These are phyloP conservation scores for Penstemon eatonii DNA, from an alignment of 257 asterid species.

Conservation along the genomic window DNA sequence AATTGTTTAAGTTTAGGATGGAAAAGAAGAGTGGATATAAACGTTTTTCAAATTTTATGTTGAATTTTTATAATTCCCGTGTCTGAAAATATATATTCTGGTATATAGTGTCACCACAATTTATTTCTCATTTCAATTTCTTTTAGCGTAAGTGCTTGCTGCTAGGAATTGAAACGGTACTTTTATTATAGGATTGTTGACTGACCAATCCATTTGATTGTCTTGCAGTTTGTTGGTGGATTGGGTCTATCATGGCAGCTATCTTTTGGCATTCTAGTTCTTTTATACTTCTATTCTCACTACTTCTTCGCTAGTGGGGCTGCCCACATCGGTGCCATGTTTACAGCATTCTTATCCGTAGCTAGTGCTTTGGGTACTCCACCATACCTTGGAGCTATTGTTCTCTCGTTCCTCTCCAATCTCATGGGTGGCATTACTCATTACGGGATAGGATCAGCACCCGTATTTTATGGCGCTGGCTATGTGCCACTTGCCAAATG, in stretches of 20 bases:
- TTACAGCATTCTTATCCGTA: conserved; percentile 88
- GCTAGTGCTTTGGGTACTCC: conserved; percentile 95
- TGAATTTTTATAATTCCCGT: too few species aligned
- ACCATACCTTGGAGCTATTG: conserved; percentile 75
- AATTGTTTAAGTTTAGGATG: too few species aligned
- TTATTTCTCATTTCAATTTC: too few species aligned
- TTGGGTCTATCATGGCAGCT: conserved; percentile 96
- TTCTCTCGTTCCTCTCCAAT: conserved; percentile 80
- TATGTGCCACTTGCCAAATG: conserved; percentile 78
- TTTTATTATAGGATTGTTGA: too few species aligned
- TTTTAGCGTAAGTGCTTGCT: too few species aligned
- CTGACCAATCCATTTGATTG: conserved; percentile 16
- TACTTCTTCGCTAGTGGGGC: conserved; percentile 99
- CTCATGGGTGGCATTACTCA: conserved; percentile 95
- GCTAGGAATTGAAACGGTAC: too few species aligned
- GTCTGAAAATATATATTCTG: too few species aligned
- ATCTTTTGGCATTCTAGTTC: conserved; percentile 88
- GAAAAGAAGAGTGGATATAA: too few species aligned
- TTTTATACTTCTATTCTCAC: conserved; percentile 94
- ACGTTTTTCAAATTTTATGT: too few species aligned
- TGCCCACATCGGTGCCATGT: conserved; percentile 98
- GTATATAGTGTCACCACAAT: too few species aligned
- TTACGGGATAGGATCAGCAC: conserved; percentile 88
- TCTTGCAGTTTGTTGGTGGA: conserved; percentile 85
- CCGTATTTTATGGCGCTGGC: conserved; percentile 84